These are phyloP conservation scores for Erysiphe pulchra DNA, from an alignment of 2,329 filamentous ascomycete species.

Conservation along the genomic window DNA sequence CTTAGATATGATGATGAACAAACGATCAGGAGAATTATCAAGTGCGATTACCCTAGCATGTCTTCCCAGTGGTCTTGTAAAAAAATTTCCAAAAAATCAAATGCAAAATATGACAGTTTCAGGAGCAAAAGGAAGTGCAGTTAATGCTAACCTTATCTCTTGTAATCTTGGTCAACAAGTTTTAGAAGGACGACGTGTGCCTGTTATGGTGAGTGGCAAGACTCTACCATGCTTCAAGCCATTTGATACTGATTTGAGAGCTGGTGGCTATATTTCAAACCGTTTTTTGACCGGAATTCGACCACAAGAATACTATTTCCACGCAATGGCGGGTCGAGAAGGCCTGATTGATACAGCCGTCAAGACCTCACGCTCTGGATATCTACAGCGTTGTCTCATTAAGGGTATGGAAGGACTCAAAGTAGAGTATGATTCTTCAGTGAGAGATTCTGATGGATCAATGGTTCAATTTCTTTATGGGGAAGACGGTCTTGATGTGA, in stretches of 20 bases:
- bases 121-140: constrained; percentile 73
- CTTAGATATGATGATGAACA: constrained; percentile 71
- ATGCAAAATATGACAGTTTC: constrained; percentile 99
- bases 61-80: constrained; percentile 59
- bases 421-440: constrained; percentile 81
- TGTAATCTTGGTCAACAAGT: constrained; percentile 95
- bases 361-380: constrained; percentile 91
- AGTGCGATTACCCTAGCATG: constrained; percentile 53
- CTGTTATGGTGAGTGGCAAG: constrained; percentile 94
- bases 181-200: constrained; percentile 80
- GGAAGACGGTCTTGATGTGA: constrained; percentile 83
- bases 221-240: constrained; percentile 82
- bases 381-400: constrained; percentile 87
- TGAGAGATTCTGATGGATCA: constrained; percentile 79
- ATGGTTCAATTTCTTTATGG: constrained; percentile 91
- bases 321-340: constrained; percentile 97
- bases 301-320: constrained; percentile 96
- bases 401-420: constrained; percentile 94
- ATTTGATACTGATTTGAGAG: constrained; percentile 69
- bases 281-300: constrained; percentile 95
- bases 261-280: constrained; percentile 80
- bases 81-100: constrained; percentile 86
- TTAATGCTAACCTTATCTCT: constrained; percentile 94
- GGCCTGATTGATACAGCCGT: constrained; percentile 97
- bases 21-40: constrained; percentile 42